Conservation (phyloP, 148 eudicot species). For the Vaccinium vitisidaea region DNA sequence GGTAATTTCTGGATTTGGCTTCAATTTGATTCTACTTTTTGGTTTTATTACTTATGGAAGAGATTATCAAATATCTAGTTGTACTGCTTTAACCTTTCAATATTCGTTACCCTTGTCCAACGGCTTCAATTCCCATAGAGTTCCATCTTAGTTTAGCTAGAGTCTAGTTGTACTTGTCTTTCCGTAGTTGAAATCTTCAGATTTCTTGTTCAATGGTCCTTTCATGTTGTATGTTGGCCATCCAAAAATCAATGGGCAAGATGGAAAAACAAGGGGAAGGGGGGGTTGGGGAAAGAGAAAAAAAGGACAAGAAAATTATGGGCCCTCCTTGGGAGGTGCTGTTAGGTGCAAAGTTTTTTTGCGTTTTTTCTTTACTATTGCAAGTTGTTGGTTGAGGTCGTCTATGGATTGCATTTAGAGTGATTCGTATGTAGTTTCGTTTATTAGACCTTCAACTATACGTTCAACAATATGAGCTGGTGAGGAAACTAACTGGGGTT, state of each 20-base stretch:
- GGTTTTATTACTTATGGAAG: not conserved
- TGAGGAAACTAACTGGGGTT: not conserved
- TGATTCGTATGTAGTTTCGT: no score
- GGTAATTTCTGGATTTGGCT: not conserved
- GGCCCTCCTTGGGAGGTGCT: not conserved
- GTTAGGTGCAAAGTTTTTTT: not conserved
- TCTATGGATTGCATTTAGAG: no score
- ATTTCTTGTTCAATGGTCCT: not conserved
- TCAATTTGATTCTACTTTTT: not conserved
- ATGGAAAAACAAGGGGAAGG: not conserved
- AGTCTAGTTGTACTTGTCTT: not conserved
- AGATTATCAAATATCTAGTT: not conserved
- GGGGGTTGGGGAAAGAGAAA: no score
- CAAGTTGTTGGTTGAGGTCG: no score
- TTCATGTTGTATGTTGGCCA: not conserved
- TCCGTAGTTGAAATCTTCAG: not conserved
- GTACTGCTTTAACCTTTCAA: not conserved
- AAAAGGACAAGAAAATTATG: no score
- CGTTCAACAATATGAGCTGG: not conserved
- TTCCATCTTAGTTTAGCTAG: not conserved
- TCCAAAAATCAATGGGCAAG: not conserved
- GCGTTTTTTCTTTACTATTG: no score
- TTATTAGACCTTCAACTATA: no score
- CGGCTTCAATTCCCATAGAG: not conserved
- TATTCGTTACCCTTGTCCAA: not conserved